These are phyloP conservation scores for Zarea fungicola DNA, from an alignment of 2,329 filamentous ascomycete genomes.

Conservation along the genomic window DNA sequence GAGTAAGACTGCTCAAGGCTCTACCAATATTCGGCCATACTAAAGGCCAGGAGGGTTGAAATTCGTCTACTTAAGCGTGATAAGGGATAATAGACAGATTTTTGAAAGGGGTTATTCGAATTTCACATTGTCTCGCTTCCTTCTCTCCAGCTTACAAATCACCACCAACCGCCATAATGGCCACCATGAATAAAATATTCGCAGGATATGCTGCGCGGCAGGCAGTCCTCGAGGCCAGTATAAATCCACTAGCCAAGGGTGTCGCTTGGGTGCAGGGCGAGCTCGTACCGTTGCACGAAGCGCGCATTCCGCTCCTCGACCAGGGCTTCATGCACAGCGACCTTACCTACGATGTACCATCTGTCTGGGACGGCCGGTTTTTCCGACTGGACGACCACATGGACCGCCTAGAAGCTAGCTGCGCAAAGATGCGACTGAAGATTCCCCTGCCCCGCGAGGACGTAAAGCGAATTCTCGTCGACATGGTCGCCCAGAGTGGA, in stretches of 20 bases:
- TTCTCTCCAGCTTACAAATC: too few species aligned
- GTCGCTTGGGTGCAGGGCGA: slow-evolving; percentile 43
- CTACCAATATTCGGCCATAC: too few species aligned
- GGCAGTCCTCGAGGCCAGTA: slow-evolving; percentile 25
- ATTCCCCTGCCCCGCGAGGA: slow-evolving; percentile 36
- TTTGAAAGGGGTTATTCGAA: too few species aligned
- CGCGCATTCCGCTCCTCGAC: slow-evolving; percentile 44
- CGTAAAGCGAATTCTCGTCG: slow-evolving; percentile 33
- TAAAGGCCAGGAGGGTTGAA: too few species aligned
- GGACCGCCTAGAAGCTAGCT: slow-evolving; percentile 37
- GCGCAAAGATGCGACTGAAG: slow-evolving; percentile 39
- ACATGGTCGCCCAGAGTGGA: slow-evolving; percentile 41
- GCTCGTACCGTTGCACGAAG: slow-evolving; percentile 37
- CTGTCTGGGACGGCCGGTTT: slow-evolving; percentile 47
- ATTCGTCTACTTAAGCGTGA: too few species aligned
- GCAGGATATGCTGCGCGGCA: slow-evolving; percentile 28
- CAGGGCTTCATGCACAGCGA: slow-evolving; percentile 49
- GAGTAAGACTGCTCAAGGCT: too few species aligned
- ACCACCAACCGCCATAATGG: slow-evolving; percentile 31
- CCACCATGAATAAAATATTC: slow-evolving; percentile 40
- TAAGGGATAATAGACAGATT: too few species aligned
- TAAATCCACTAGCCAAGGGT: slow-evolving; percentile 36
- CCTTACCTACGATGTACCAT: slow-evolving; percentile 46
- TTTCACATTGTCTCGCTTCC: too few species aligned
- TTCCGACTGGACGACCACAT: slow-evolving; percentile 48